Base-by-base conservation (phyloP, 768 basidiomycete species). In the Steccherinum ochraceum region DNA sequence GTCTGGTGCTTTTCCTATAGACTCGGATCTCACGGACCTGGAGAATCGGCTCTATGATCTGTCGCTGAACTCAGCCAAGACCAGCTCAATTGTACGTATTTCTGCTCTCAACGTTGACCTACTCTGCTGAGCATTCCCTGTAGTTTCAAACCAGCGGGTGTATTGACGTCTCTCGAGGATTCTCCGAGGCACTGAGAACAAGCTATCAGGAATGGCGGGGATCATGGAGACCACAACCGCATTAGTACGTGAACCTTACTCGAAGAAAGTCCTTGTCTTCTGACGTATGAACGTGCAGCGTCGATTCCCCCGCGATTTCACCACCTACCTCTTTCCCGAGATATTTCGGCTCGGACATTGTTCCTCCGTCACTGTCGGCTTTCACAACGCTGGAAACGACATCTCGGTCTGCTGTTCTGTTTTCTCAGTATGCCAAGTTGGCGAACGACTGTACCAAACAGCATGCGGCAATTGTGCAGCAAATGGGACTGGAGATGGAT, bases 291-390 rank as follows among this genome's bases (percentile, higher is more conserved):
- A 12, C 50, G 51, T 59, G 30, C 56, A 85, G 79, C 51, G 65
- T 71, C 23, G 77, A 76, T 61, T 65, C 72, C 3, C 64, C 71
- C 5, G 64, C 75, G n/a, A 86, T 78, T 58, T 81, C 84, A 5
- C 62, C 84, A 16, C 78, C 82, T 5, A 73, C 74, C 24, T 83
- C 84, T 5, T 84, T 80, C 61, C 83, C 83, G 4, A 57, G 62
- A 3, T 71, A 79, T 45, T 73, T 77, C 55, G 54, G 52, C 25
- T 50, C 45, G 41, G 42, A 51, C 20, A 24, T 45, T 11, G 24
- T 49, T 11, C 53, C 41, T 3, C 23, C 40, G 0, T 46, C 56
- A 3, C 41, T 56, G 1, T 45, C 51, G 25, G 43, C 30, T 5
- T 52, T 80, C 49, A 76, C 82, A 35, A 73, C 79, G 12, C 57